These are phyloP conservation scores for Amesomyces nigricolor DNA, from an alignment of 2,329 filamentous ascomycete genomes.

Conservation along the genomic window DNA sequence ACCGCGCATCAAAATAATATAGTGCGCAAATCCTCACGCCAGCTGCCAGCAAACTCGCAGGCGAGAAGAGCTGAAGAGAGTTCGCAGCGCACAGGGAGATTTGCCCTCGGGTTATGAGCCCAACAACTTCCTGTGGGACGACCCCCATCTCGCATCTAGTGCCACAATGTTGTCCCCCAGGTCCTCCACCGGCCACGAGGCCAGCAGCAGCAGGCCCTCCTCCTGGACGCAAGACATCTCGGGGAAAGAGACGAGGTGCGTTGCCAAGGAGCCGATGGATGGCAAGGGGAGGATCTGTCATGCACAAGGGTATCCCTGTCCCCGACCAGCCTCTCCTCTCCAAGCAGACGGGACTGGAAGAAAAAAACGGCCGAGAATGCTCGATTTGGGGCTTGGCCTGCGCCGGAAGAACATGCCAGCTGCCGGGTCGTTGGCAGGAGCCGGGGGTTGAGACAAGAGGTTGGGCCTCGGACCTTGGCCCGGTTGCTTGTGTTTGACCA, in stretches of 20 bases:
- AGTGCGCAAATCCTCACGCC: conserved; percentile 7
- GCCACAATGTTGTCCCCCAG: background rate
- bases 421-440: conserved; percentile 10
- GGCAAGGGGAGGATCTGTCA: conserved; percentile 23
- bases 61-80: background rate
- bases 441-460: background rate
- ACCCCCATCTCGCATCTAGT: conserved; percentile 15
- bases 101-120: conserved; percentile 21
- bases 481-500: background rate
- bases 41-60: conserved; percentile 2
- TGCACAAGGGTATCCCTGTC: conserved; percentile 17
- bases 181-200: conserved; percentile 16
- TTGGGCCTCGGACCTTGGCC: background rate
- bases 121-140: conserved; percentile 21
- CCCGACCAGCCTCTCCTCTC: conserved; percentile 20
- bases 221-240: conserved; percentile 9
- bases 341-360: conserved; percentile 20
- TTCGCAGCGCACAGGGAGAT: conserved; percentile 1
- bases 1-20: conserved; percentile 21
- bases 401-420: conserved; percentile 14
- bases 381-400: conserved; percentile 16
- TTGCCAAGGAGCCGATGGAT: conserved; percentile 17
- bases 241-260: conserved; percentile 6
- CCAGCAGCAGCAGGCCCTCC: background rate
- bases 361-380: conserved; percentile 14